phyloP scores from a whole-genome alignment of 176 grass and related monocot genomes.

The Cenchrus fungigraminus region DNA sequence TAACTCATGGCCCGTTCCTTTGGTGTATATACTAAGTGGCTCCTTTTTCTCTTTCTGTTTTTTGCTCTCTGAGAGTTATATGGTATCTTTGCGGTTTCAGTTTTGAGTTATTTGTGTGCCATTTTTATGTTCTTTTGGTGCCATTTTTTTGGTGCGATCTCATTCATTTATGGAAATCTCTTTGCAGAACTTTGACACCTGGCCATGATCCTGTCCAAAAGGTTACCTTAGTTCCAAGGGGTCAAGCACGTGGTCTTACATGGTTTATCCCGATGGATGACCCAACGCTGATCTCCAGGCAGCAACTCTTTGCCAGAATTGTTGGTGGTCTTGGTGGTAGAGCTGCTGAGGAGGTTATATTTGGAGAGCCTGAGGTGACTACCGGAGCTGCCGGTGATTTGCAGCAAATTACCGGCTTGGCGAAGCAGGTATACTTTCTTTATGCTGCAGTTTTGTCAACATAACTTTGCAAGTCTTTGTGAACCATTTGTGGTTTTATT shows the following conservation, averaged over 20 bases:
- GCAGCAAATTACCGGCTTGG: constrained; percentile 97
- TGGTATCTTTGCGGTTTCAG: neutral
- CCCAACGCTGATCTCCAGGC: constrained; percentile 89
- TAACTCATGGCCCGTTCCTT: neutral
- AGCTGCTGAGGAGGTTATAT: constrained; percentile 93
- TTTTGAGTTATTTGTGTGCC: neutral
- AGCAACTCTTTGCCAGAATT: constrained; percentile 97
- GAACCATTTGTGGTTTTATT: constrained; percentile 6
- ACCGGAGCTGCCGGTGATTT: constrained; percentile 97
- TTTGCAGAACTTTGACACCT: constrained; percentile 91
- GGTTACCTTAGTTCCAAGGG: constrained; percentile 91
- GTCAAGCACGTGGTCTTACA: constrained; percentile 95
- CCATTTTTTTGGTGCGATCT: constrained; percentile 12
- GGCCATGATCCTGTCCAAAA: constrained; percentile 97
- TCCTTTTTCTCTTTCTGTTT: neutral
- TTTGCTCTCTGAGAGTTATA: neutral
- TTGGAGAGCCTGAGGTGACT: constrained; percentile 97
- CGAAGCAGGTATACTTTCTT: constrained; percentile 73
- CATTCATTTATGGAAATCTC: constrained; percentile 27
- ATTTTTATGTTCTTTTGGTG: neutral
- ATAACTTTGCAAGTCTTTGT: neutral
- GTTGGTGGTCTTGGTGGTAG: constrained; percentile 95
- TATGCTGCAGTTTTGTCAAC: neutral
- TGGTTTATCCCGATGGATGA: constrained; percentile 99
- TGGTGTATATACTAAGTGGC: neutral